Conservation (phyloP, 1,139 yeast species). For the Torulaspora pretoriensis region DNA sequence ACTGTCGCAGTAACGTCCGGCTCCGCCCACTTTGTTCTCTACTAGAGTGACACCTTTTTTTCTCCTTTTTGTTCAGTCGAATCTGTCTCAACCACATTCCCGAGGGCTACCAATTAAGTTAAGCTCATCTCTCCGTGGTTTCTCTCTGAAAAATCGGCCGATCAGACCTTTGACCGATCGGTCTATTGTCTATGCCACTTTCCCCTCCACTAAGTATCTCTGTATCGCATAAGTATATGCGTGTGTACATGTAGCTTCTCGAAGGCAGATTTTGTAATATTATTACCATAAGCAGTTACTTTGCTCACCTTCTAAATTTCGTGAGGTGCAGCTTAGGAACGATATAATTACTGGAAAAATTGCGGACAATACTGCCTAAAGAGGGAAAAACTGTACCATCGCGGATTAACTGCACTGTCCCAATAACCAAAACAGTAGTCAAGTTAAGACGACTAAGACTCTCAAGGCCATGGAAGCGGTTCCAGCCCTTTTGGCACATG, state of each 20-base stretch:
- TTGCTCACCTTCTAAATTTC: neutral
- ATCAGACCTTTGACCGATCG: no score
- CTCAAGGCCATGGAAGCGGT: no score
- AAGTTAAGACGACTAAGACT: no score
- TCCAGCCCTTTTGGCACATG: no score
- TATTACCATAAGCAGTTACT: neutral
- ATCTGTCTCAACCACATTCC: constrained; percentile 5
- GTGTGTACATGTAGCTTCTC: neutral
- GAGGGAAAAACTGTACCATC: neutral
- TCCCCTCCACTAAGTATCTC: neutral
- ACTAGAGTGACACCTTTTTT: constrained; percentile 27
- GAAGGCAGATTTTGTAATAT: neutral
- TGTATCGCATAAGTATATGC: neutral
- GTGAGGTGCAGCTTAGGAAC: neutral
- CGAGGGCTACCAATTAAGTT: neutral
- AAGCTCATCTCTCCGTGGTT: neutral
- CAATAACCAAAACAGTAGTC: no score
- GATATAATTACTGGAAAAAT: neutral
- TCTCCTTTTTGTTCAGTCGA: constrained; percentile 3
- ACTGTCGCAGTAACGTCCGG: constrained; percentile 85
- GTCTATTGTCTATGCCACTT: neutral
- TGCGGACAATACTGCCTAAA: neutral
- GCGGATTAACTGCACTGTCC: neutral
- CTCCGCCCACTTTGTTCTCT: constrained; percentile 67
- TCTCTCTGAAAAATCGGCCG: neutral